Evolutionary conservation across 768 basidiomycete genomes (phyloP).

Genomic region (Kwoniella pini): DNA sequence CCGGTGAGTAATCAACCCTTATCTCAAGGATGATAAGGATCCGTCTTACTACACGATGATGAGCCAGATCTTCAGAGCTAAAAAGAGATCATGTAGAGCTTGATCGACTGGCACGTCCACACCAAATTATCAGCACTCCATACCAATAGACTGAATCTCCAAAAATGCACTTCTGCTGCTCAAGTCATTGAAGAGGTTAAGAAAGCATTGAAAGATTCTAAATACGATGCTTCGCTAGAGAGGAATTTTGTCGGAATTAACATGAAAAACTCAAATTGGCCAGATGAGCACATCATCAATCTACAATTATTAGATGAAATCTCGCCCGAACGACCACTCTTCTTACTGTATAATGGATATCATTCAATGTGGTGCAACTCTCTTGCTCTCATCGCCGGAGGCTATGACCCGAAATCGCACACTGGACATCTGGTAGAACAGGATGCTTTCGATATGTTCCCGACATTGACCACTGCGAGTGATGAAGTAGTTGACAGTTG

Average conservation of each 20-base stretch:
- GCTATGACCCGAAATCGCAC: slow-evolving; percentile 23
- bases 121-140: slow-evolving; percentile 4
- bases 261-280: slow-evolving; percentile 29
- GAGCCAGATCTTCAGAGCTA: too few relatives aligned
- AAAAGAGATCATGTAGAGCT: background rate
- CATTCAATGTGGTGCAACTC: slow-evolving; percentile 39
- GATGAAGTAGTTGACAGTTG: slow-evolving; percentile 24
- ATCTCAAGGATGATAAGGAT: background rate
- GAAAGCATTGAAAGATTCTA: slow-evolving; percentile 2
- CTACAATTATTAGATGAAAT: slow-evolving; percentile 17
- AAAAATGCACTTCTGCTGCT: slow-evolving; percentile 1
- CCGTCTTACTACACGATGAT: too few relatives aligned
- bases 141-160: slow-evolving; percentile 13
- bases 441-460: slow-evolving; percentile 30
- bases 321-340: slow-evolving; percentile 23
- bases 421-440: slow-evolving; percentile 38
- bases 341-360: slow-evolving; percentile 31
- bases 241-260: slow-evolving; percentile 14
- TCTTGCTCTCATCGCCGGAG: slow-evolving; percentile 13
- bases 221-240: slow-evolving; percentile 9
- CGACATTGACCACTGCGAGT: slow-evolving; percentile 21
- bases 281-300: slow-evolving; percentile 22
- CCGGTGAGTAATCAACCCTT: background rate
- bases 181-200: slow-evolving; percentile 9
- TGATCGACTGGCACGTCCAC: slow-evolving; percentile 21